Evolutionary conservation across 2,329 filamentous ascomycete species (phyloP).

Genomic region (Aspergillus piperis): DNA sequence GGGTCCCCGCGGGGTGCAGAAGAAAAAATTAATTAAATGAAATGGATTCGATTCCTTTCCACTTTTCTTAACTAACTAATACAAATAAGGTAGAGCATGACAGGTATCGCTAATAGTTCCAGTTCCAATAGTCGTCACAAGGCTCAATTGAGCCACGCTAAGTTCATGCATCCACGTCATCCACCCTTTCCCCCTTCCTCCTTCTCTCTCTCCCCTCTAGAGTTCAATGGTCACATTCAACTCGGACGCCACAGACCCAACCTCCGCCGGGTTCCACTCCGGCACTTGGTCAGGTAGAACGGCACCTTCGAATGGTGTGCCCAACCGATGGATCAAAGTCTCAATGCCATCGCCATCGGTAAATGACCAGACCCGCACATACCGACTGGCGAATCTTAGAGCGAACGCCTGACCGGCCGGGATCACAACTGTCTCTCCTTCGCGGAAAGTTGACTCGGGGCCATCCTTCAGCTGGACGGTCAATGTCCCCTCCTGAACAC

Average conservation of each 20-base stretch:
- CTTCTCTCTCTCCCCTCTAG: neutral
- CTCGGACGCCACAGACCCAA: constrained; percentile 22
- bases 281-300: constrained; percentile 43
- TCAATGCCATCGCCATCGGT: constrained; percentile 55
- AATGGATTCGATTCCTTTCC: no score
- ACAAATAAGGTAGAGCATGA: neutral
- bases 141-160: neutral
- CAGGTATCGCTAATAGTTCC: neutral
- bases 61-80: no score
- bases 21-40: neutral
- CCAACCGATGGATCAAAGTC: constrained; percentile 45
- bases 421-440: constrained; percentile 54
- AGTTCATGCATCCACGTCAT: neutral
- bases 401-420: constrained; percentile 51
- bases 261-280: constrained; percentile 25
- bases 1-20: neutral
- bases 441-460: constrained; percentile 39
- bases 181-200: neutral
- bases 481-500: constrained; percentile 51
- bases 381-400: constrained; percentile 49
- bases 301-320: constrained; percentile 35
- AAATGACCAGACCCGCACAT: constrained; percentile 52
- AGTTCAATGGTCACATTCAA: constrained; percentile 23
- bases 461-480: constrained; percentile 44
- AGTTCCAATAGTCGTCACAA: neutral